Conservation (phyloP, 352 stramenopile genomes). For the Discostella stelligera region DNA sequence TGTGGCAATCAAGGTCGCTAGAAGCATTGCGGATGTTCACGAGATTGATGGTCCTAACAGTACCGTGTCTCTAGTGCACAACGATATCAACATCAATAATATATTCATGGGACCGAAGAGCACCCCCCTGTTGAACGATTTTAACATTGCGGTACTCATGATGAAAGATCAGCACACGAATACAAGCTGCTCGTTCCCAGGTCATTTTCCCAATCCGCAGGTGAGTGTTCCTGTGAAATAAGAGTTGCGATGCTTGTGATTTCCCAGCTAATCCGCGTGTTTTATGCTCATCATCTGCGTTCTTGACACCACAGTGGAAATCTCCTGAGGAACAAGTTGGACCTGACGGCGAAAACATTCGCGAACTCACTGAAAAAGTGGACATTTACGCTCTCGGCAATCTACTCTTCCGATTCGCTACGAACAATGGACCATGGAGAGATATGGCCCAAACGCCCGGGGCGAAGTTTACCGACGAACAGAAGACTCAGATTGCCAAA, state of each 20-base stretch:
- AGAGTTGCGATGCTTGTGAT: not conserved
- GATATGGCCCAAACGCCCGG: conserved; percentile 12
- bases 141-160: conserved; percentile 58
- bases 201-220: conserved; percentile 49
- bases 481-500: conserved; percentile 32
- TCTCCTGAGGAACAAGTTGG: conserved; percentile 44
- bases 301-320: conserved; percentile 39
- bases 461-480: conserved; percentile 19
- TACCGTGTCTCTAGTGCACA: conserved; percentile 45
- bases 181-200: conserved; percentile 34
- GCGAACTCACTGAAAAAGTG: conserved; percentile 49
- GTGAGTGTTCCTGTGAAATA: too few relatives aligned
- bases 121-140: conserved; percentile 54
- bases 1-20: conserved; percentile 42
- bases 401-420: conserved; percentile 45
- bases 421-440: conserved; percentile 40
- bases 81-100: conserved; percentile 57
- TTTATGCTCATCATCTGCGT: not conserved
- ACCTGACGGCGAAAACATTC: conserved; percentile 32
- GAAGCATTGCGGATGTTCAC: conserved; percentile 48
- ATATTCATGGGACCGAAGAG: conserved; percentile 38
- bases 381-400: conserved; percentile 61
- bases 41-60: conserved; percentile 34
- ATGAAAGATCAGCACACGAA: conserved; percentile 49
- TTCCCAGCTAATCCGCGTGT: not conserved